Conservation (phyloP, 1,284 basidiomycete species). For the Rhodotorula sp. region DNA sequence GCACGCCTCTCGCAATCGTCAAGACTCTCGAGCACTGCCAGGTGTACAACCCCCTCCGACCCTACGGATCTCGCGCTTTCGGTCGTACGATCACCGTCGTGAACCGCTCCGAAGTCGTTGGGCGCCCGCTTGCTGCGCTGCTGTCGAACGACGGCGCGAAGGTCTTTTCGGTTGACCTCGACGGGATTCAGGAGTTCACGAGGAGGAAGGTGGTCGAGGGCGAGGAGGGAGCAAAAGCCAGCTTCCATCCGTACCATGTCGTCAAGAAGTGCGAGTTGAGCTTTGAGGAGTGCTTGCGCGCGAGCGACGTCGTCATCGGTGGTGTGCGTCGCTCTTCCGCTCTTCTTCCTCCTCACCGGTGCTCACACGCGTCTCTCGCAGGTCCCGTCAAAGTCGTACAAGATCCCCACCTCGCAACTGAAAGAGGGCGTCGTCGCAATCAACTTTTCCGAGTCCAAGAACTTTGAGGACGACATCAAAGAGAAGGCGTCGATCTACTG, state of each 20-base stretch:
- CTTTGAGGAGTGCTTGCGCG: slow-evolving; percentile 71
- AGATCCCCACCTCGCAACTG: slow-evolving; percentile 80
- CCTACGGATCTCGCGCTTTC: slow-evolving; percentile 91
- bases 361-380: background rate
- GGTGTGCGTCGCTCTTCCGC: slow-evolving; percentile 59
- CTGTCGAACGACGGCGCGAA: slow-evolving; percentile 93
- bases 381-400: slow-evolving; percentile 76
- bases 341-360: background rate
- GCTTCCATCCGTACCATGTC: slow-evolving; percentile 78
- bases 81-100: slow-evolving; percentile 92
- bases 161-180: slow-evolving; percentile 91
- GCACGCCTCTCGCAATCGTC: slow-evolving; percentile 89
- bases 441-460: slow-evolving; percentile 93
- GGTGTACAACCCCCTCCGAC: slow-evolving; percentile 86
- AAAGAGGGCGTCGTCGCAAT: slow-evolving; percentile 91
- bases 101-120: slow-evolving; percentile 96
- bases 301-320: slow-evolving; percentile 86
- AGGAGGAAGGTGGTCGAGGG: slow-evolving; percentile 39
- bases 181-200: slow-evolving; percentile 71
- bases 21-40: slow-evolving; percentile 88
- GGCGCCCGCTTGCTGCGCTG: slow-evolving; percentile 87
- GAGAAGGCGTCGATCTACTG: slow-evolving; percentile 90
- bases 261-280: slow-evolving; percentile 63
- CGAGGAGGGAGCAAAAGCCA: slow-evolving; percentile 46
- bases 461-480: slow-evolving; percentile 89